A percentile compares a stretch with the other conserved stretches of the same genome.
Evolutionary conservation across 768 basidiomycete genomes (phyloP).

Genomic region (Suillus decipiens): DNA sequence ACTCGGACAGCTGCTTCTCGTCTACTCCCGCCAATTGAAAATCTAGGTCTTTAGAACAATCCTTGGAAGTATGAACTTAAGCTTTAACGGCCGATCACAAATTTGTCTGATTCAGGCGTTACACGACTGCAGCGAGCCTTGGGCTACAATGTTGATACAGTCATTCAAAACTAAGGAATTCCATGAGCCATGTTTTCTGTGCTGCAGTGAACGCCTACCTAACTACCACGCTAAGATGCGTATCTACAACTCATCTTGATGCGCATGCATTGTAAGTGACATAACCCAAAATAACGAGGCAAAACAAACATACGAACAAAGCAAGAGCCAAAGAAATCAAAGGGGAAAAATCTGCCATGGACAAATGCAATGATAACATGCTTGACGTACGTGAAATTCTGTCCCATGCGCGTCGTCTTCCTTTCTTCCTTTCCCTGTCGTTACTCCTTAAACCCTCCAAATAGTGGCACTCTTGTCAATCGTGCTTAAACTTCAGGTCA

Average conservation of each 20-base stretch:
- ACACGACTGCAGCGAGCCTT: too few species aligned
- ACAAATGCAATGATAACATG: conserved; percentile 10
- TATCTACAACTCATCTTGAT: conserved; percentile 1
- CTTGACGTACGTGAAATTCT: conserved; percentile 5
- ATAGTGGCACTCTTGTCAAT: conserved; percentile 13
- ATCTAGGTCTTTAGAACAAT: too few species aligned
- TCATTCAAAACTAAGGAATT: not conserved
- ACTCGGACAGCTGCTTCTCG: too few species aligned
- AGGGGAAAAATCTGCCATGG: not conserved
- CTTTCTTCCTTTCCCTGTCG: not conserved
- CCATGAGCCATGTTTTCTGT: not conserved
- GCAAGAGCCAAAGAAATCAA: conserved; percentile 1
- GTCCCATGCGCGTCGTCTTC: not conserved
- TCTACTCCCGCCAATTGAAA: too few species aligned
- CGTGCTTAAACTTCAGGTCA: not conserved
- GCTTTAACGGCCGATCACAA: too few species aligned
- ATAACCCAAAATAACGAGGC: conserved; percentile 1
- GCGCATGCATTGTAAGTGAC: too few species aligned
- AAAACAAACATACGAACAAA: not conserved
- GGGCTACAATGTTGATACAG: too few species aligned
- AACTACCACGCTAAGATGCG: not conserved
- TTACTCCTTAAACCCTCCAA: conserved; percentile 8
- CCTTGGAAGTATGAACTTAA: too few species aligned
- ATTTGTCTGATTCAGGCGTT: too few species aligned
- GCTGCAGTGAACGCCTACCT: not conserved